Evolutionary conservation across 768 basidiomycete genomes (phyloP), one percentile per base, ranked within the genome.

Genomic region (Asterophora parasitica): DNA sequence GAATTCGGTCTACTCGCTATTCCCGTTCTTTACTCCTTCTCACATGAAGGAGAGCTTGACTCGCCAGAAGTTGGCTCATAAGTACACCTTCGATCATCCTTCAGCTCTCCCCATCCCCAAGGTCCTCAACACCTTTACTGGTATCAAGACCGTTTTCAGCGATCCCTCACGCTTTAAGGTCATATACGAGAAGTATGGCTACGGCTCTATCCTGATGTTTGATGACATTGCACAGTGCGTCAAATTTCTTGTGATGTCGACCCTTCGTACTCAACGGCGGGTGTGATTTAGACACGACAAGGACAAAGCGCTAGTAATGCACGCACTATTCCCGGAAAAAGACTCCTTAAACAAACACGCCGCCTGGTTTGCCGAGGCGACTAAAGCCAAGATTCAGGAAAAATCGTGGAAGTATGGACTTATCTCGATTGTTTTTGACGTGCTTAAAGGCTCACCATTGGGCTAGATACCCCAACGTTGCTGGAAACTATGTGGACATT

Each of bases 1-100:
- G 55, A 56, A 59, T 15, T 54, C 52, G 2, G 52, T 54, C 13
- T 54, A 56, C 30, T 41, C 57, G 5, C 38, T 58, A 9, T 58
- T 46, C 37, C 54, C 57, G 1, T 58, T 85, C 69, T 65, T 79
- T 65, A 74, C 75, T 0, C 83, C 82, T 8, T 33, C 42, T 1
- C 57, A 63, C 23, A 64, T 67, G 65, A 54, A 62, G 54, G 42
- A 58, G 7, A 66, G 61, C 30, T 61, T 80, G 20, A 68, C 68
- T 0, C 60, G 61, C 17, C 75, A 72, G 44, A 68, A 65, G 0
- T 51, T 73, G 11, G 64, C 57, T 3, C 54, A 58, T n/a, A 62
- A 68, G 44, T 79, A 77, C 52, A 65, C 60, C 5, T 76, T 74
- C 55, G 62, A 62, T 11, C 65, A 67, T 6, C 77, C 76, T 4